Base-by-base conservation (phyloP, 1,139 yeast genomes). In the Hansenula anomala region DNA sequence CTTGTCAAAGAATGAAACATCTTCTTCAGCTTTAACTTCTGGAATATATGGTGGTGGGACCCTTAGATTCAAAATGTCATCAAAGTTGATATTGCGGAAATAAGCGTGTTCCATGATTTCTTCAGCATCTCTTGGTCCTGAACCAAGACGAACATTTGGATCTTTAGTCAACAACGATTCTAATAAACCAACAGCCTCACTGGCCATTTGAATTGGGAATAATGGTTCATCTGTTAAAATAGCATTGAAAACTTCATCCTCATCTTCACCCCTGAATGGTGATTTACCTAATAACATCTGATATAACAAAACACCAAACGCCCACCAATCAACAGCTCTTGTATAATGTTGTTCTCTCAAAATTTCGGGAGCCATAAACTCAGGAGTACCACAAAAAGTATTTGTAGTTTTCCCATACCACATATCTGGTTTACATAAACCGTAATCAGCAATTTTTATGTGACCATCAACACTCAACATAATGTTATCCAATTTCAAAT, bases 311-410 rank as follows among this genome's bases (percentile, higher is more conserved):
- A 94, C 97, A 39, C 99, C 99, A 69, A 90, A 88, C 0, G 98
- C 97, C 98, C 98, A 92, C 98, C 98, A 94, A 64, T 92, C 99
- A 39, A 92, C 98, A 34, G 94, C 85, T 53, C 95, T 78, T 37
- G 89, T 94, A 57, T 92, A 92, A 45, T 82, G 84, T 61, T 89
- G 95, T 40, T 94, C 97, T 42, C 87, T 80, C 55, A 94, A 73
- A 52, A 92, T 90, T 63, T 92, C 99, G 0, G 99, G 99, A 1
- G 98, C 99, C 96, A 92, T 92, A 54, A 92, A 88, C 60, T 92
- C 98, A 0, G 99, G 98, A 1, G 99, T 92, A 54, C 99, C 99
- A 68, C 98, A 94, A 66, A 92, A 92, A 0, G 99, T 92, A 11
- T 92, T 86, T 0, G 98, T 94, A 23, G 92, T 87, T 49, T 75